Evolutionary conservation across 2,329 filamentous ascomycete species (phyloP).

Genomic region (Monascus ruber): DNA sequence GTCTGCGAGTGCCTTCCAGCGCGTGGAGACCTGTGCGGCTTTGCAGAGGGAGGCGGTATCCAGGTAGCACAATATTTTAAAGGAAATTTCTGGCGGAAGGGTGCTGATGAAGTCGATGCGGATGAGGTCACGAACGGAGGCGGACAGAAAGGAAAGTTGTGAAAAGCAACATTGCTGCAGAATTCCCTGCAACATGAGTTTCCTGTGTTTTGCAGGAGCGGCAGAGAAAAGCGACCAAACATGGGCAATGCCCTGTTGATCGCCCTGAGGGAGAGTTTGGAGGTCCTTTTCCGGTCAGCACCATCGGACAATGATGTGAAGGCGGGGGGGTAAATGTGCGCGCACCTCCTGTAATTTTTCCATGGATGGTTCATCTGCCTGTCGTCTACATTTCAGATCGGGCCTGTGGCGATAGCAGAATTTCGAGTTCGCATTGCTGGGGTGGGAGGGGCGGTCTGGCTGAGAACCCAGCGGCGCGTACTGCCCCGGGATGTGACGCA

Average conservation of each 20-base stretch:
- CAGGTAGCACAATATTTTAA: slow-evolving; percentile 84
- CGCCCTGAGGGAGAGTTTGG: slow-evolving; percentile 65
- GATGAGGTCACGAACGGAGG: slow-evolving; percentile 83
- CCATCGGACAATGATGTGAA: not conserved
- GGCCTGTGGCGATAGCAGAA: slow-evolving; percentile 94
- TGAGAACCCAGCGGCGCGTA: slow-evolving; percentile 63
- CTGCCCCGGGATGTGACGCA: slow-evolving; percentile 77
- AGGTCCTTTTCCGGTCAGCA: slow-evolving; percentile 49
- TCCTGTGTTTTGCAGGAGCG: slow-evolving; percentile 82
- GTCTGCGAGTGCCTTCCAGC: slow-evolving; percentile 84
- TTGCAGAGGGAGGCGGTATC: slow-evolving; percentile 93
- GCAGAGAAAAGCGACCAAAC: slow-evolving; percentile 98
- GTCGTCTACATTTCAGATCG: slow-evolving; percentile 83
- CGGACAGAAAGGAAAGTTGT: slow-evolving; percentile 84
- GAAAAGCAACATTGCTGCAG: slow-evolving; percentile 96
- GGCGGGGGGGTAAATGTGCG: slow-evolving; percentile 8
- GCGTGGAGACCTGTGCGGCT: slow-evolving; percentile 81
- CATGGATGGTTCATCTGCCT: slow-evolving; percentile 94
- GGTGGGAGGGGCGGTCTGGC: slow-evolving; percentile 25
- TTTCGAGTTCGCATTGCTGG: slow-evolving; percentile 56
- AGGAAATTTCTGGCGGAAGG: slow-evolving; percentile 78
- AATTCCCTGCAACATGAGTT: slow-evolving; percentile 92
- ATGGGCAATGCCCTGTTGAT: slow-evolving; percentile 91
- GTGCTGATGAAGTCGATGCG: slow-evolving; percentile 94
- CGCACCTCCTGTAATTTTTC: slow-evolving; percentile 77